A percentile compares a stretch with the other conserved stretches of the same genome.
These are phyloP conservation scores for Hyphodiscus sp. DNA, from an alignment of 2,329 filamentous ascomycete genomes.

Conservation along the genomic window DNA sequence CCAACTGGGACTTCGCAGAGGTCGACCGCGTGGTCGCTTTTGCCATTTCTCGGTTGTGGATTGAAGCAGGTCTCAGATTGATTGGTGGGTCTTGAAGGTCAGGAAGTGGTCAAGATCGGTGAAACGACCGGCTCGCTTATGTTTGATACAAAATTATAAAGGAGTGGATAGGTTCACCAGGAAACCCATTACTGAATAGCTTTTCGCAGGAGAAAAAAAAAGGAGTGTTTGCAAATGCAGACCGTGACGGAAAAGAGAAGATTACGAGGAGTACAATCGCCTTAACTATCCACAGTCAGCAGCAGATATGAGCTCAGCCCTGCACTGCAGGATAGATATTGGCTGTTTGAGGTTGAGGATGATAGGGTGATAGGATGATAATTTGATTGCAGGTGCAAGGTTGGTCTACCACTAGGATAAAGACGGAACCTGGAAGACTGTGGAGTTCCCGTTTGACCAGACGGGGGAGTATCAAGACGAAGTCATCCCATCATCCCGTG, in stretches of 20 bases:
- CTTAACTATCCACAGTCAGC: background rate
- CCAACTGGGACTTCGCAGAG: constrained; percentile 17
- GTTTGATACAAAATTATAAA: constrained; percentile 19
- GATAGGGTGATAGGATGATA: constrained; percentile 1
- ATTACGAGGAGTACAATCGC: background rate
- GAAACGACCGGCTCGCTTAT: constrained; percentile 17
- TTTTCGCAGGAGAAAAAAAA: background rate
- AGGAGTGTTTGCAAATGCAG: background rate
- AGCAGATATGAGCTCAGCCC: background rate
- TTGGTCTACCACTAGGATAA: constrained; percentile 39
- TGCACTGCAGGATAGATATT: background rate
- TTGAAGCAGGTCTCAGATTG: constrained; percentile 13
- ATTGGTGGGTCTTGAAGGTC: constrained; percentile 3
- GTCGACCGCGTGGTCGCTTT: constrained; percentile 14
- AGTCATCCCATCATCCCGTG: constrained; percentile 3
- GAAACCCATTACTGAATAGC: constrained; percentile 18
- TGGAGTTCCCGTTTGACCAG: constrained; percentile 13
- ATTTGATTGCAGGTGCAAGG: constrained; percentile 31
- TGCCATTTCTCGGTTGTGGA: constrained; percentile 14
- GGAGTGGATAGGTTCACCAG: constrained; percentile 29
- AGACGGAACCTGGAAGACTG: constrained; percentile 17
- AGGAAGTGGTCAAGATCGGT: constrained; percentile 4
- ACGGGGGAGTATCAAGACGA: constrained; percentile 1
- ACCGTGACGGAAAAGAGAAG: background rate
- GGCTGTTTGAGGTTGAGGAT: background rate